These are phyloP conservation scores for Aspergillus thermomutatus DNA, from an alignment of 2,329 filamentous ascomycete species.

Conservation along the genomic window DNA sequence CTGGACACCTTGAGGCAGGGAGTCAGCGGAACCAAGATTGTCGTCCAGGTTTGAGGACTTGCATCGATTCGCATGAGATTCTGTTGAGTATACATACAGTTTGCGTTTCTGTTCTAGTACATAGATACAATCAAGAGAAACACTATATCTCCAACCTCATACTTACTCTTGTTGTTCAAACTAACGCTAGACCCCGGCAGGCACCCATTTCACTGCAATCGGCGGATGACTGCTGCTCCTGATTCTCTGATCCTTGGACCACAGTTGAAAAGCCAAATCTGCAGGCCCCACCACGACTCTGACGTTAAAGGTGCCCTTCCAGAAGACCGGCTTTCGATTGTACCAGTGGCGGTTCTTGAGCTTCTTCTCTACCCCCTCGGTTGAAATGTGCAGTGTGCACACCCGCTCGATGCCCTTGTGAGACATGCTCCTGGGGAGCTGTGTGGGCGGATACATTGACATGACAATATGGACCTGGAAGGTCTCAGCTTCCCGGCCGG, in stretches of 20 bases:
- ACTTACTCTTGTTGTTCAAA: too few species aligned
- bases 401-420: constrained; percentile 23
- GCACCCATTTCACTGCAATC: constrained; percentile 33
- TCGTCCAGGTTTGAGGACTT: too few species aligned
- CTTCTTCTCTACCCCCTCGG: constrained; percentile 28
- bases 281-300: constrained; percentile 32
- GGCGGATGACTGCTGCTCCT: constrained; percentile 23
- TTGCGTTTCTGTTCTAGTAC: too few species aligned
- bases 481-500: constrained; percentile 16
- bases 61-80: too few species aligned
- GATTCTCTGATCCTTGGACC: constrained; percentile 27
- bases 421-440: constrained; percentile 23
- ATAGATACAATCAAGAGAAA: too few species aligned
- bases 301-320: constrained; percentile 30
- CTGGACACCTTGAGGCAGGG: too few species aligned
- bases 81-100: too few species aligned
- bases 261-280: constrained; percentile 35
- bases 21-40: too few species aligned
- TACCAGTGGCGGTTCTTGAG: constrained; percentile 37
- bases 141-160: too few species aligned
- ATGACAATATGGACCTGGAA: constrained; percentile 34
- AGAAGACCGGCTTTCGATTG: constrained; percentile 27
- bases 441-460: constrained; percentile 19
- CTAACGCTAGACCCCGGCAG: constrained; percentile 1
- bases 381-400: constrained; percentile 28